A percentile compares a stretch with the other conserved stretches of the same genome.
Evolutionary conservation across 2,329 filamentous ascomycete genomes (phyloP).

Genomic region (Hypoxylon sp.): DNA sequence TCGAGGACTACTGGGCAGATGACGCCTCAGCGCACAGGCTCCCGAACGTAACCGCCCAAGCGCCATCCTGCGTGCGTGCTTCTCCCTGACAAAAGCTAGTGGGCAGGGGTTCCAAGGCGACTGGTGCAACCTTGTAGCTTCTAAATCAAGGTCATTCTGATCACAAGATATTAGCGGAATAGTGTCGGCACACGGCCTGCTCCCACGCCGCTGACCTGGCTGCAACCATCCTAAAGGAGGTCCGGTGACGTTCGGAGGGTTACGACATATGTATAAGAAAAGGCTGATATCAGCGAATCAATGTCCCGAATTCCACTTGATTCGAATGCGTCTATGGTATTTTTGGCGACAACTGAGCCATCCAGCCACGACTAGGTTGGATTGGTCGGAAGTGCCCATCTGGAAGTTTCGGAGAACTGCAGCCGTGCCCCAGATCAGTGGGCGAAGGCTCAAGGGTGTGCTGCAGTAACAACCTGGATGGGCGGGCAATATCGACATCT

Average conservation of each 20-base stretch:
- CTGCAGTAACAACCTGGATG: conserved; percentile 38
- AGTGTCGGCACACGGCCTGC: conserved; percentile 30
- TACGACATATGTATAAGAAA: conserved; percentile 46
- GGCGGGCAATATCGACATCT: conserved; percentile 41
- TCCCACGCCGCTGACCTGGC: conserved; percentile 40
- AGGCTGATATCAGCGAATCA: conserved; percentile 46
- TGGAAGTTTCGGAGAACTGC: conserved; percentile 49
- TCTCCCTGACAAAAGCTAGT: conserved; percentile 28
- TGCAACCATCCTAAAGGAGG: conserved; percentile 45
- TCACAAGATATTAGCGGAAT: conserved; percentile 40
- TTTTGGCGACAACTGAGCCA: conserved; percentile 37
- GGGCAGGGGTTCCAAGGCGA: conserved; percentile 39
- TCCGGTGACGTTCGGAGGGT: conserved; percentile 44
- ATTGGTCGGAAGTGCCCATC: conserved; percentile 46
- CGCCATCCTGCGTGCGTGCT: conserved; percentile 27
- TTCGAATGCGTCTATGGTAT: conserved; percentile 32
- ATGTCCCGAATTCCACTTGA: conserved; percentile 34
- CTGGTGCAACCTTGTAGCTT: conserved; percentile 40
- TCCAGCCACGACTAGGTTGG: conserved; percentile 35
- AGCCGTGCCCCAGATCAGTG: conserved; percentile 47
- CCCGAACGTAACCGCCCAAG: conserved; percentile 41
- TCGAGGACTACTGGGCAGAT: conserved; percentile 34
- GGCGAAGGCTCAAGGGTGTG: conserved; percentile 31
- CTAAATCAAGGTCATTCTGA: conserved; percentile 41
- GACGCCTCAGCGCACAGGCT: conserved; percentile 43